Percentiles rank a stretch among this genome's conserved stretches.
phyloP scores from a whole-genome alignment of 306 rosid genomes.

The Sicyos baderoa region DNA sequence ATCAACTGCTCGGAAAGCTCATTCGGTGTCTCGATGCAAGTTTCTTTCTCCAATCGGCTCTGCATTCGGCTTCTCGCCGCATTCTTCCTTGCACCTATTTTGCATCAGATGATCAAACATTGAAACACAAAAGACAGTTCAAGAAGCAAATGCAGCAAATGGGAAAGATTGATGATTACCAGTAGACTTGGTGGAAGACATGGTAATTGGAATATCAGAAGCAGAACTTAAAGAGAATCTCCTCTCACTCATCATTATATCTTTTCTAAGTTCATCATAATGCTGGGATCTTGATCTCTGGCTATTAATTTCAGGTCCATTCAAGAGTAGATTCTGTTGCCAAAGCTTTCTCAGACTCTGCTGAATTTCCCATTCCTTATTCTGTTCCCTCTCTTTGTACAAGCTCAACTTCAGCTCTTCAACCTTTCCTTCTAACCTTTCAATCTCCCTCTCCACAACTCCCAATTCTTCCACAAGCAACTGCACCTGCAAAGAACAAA shows the following conservation, averaged over 20 bases:
- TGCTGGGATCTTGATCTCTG: slow-evolving; percentile 38
- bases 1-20: slow-evolving; percentile 71
- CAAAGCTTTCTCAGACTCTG: slow-evolving; percentile 25
- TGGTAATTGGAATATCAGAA: slow-evolving; percentile 38
- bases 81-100: slow-evolving; percentile 46
- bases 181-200: slow-evolving; percentile 36
- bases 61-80: slow-evolving; percentile 35
- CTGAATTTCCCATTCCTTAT: slow-evolving; percentile 37
- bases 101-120: background rate
- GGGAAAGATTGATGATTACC: slow-evolving; percentile 30
- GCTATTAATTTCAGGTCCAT: slow-evolving; percentile 23
- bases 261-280: slow-evolving; percentile 30
- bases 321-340: slow-evolving; percentile 29
- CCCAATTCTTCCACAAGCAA: slow-evolving; percentile 57
- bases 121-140: background rate
- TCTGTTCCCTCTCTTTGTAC: slow-evolving; percentile 45
- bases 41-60: slow-evolving; percentile 21
- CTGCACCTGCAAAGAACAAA: slow-evolving; percentile 38
- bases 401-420: slow-evolving; percentile 49
- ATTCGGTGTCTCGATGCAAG: slow-evolving; percentile 53
- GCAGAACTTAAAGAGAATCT: slow-evolving; percentile 46
- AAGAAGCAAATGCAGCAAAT: background rate
- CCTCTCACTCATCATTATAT: slow-evolving; percentile 29
- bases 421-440: slow-evolving; percentile 54
- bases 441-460: slow-evolving; percentile 62